These are phyloP conservation scores for Lactarius vividus DNA, from an alignment of 768 basidiomycete species.

Conservation along the genomic window DNA sequence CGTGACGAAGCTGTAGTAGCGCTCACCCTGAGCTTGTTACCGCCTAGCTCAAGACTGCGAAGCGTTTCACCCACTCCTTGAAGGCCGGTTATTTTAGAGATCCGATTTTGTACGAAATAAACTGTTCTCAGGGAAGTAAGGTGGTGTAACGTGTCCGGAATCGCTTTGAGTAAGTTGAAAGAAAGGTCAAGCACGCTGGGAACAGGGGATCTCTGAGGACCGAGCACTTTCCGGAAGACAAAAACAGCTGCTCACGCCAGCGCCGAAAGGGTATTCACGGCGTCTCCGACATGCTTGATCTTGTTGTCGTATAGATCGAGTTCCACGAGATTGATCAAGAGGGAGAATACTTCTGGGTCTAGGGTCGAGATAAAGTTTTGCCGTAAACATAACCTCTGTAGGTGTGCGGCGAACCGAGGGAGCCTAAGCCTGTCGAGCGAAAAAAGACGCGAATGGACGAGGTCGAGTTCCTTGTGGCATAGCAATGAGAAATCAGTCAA, in stretches of 20 bases:
- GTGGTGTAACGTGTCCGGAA: constrained; percentile 60
- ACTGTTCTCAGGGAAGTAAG: constrained; percentile 67
- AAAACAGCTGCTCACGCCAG: constrained; percentile 49
- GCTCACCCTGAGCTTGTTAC: constrained; percentile 85
- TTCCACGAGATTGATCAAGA: constrained; percentile 73
- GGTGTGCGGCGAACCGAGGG: constrained; percentile 62
- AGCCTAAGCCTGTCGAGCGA: constrained; percentile 68
- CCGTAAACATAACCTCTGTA: constrained; percentile 77
- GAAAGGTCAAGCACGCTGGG: constrained; percentile 84
- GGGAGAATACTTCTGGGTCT: constrained; percentile 67
- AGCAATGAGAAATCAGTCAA: constrained; percentile 7
- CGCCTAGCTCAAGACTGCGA: constrained; percentile 87
- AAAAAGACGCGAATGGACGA: constrained; percentile 74
- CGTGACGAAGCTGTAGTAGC: background rate
- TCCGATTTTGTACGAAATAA: constrained; percentile 97
- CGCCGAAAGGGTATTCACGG: constrained; percentile 53
- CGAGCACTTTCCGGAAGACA: background rate
- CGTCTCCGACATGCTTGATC: constrained; percentile 68
- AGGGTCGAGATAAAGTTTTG: constrained; percentile 79
- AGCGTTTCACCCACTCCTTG: constrained; percentile 53
- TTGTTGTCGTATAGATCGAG: constrained; percentile 97
- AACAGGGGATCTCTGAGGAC: background rate
- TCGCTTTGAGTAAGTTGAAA: constrained; percentile 80
- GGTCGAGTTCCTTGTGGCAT: constrained; percentile 70
- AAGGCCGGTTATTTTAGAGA: constrained; percentile 72